Conservation (phyloP, 306 rosid genomes). For the Lablab purpureus region DNA sequence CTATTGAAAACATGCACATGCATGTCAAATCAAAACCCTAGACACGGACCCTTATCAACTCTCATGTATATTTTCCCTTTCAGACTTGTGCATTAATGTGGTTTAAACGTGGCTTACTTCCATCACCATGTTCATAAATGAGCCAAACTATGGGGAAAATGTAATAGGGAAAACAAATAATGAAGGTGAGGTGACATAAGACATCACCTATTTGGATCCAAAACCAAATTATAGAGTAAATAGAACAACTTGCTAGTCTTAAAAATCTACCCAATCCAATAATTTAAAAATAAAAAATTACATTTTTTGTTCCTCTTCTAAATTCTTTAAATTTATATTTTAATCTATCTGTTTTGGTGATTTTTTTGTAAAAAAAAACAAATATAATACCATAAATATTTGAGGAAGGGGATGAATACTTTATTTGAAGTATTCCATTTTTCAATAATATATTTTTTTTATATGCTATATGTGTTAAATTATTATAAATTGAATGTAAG, state of each 20-base stretch:
- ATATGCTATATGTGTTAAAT: no score
- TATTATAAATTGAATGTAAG: no score
- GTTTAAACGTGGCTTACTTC: constrained; percentile 10
- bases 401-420: no score
- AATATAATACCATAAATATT: no score
- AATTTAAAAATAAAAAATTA: no score
- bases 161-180: neutral
- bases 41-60: neutral
- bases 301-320: no score
- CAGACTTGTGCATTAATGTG: neutral
- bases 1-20: constrained; percentile 16
- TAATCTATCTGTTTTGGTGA: no score
- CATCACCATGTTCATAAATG: neutral
- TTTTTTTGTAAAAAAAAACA: no score
- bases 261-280: no score
- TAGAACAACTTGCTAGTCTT: neutral
- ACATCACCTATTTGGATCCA: neutral
- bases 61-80: neutral
- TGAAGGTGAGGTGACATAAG: constrained; percentile 12
- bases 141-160: neutral
- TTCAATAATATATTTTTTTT: no score
- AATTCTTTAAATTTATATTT: no score
- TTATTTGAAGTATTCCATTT: no score
- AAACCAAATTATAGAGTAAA: neutral
- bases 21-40: constrained; percentile 18